Base-by-base conservation (phyloP, 805 yeast genomes). In the Yamadazyma scolyti region DNA sequence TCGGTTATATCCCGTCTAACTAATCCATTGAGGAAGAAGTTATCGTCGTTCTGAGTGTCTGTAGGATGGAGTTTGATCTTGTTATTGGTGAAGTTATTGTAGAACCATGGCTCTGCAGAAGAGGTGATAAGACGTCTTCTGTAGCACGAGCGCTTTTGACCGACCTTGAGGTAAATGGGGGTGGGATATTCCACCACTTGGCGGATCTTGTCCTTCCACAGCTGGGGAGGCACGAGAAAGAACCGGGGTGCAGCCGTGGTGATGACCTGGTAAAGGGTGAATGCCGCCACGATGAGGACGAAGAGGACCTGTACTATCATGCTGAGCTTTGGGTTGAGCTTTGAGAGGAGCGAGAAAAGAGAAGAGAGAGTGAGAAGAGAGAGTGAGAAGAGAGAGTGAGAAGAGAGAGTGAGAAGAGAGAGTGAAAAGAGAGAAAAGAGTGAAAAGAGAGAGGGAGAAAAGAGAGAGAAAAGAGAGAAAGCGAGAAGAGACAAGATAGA, bases 71-170 rank as follows among this genome's bases (percentile, higher is more conserved):
- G 37, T 31, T 56, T 61, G 19, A 66, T 25, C 42, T 63, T 62
- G 44, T 63, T 60, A 39, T 54, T 57, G 36, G 46, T 47, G 36
- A 37, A 61, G 37, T 65, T 65, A 19, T 63, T 61, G 40, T 65
- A 65, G 42, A 41, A 62, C 4, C 64, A 52, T 4, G 72, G 70
- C 28, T 48, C 43, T 5, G 10, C 32, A 23, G 65, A 54, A 5
- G 72, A 67, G 7, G 55, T 39, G 7, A 65, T 42, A 28, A 65
- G 51, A 25, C 69, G 39, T 22, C 69, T 54, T 24, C 72, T 44
- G 37, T 36, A 61, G 30, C 65, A 57, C n/a, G 68, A 58, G 15
- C 68, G 33, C 39, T 65, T 65, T 27, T 27, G 22, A 6, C 66
- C 67, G 2, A 54, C 61, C 18, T 51, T 44, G 27, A 65, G 47